phyloP scores from a whole-genome alignment of 2,329 filamentous ascomycete genomes.

The Pseudonectria buxi region DNA sequence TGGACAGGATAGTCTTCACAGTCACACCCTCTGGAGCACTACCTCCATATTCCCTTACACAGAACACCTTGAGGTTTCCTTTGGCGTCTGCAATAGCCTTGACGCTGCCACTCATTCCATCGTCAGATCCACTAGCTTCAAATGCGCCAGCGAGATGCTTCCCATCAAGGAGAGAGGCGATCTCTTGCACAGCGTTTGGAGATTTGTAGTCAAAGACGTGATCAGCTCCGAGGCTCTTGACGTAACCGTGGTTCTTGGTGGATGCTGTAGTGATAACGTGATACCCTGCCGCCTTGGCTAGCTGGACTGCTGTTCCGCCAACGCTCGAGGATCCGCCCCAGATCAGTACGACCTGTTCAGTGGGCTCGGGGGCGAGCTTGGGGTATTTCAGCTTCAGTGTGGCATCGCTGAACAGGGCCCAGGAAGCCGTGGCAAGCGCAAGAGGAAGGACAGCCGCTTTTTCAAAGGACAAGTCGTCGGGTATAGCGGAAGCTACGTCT shows the following conservation, averaged over 20 bases:
- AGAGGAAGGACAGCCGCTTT: slow-evolving; percentile 17
- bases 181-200: slow-evolving; percentile 11
- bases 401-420: slow-evolving; percentile 15
- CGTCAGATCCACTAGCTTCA: not conserved
- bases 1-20: not conserved
- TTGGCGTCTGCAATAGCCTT: not conserved
- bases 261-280: slow-evolving; percentile 38
- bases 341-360: slow-evolving; percentile 11
- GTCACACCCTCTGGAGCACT: not conserved
- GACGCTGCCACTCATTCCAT: not conserved
- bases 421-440: slow-evolving; percentile 13
- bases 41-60: not conserved
- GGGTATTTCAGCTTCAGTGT: slow-evolving; percentile 14
- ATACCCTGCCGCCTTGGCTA: slow-evolving; percentile 37
- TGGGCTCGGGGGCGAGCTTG: slow-evolving; percentile 2
- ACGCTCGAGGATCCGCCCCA: slow-evolving; percentile 47
- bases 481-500: slow-evolving; percentile 13
- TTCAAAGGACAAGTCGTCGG: slow-evolving; percentile 10
- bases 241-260: slow-evolving; percentile 35
- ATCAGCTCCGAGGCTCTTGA: slow-evolving; percentile 36
- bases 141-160: not conserved
- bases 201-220: slow-evolving; percentile 39
- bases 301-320: slow-evolving; percentile 39
- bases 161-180: slow-evolving; percentile 2
- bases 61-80: not conserved